phyloP scores from a whole-genome alignment of 2,329 filamentous ascomycete genomes.

The Sporothrix phasma region DNA sequence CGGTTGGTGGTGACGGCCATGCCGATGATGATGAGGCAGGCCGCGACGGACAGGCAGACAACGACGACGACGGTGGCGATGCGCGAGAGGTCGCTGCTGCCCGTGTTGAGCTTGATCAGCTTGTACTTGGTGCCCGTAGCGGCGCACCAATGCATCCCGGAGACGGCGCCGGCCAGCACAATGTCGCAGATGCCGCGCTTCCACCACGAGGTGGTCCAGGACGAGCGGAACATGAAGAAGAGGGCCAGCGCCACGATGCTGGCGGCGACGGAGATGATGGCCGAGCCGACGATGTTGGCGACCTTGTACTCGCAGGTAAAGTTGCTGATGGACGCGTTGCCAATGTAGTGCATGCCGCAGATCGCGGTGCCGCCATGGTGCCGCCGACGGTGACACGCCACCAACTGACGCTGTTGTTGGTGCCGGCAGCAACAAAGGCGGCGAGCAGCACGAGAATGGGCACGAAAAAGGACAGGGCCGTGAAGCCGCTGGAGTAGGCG shows the following conservation, averaged over 20 bases:
- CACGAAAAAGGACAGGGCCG: conserved; percentile 67
- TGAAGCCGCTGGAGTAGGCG: conserved; percentile 61
- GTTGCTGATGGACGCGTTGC: conserved; percentile 73
- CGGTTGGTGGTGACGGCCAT: conserved; percentile 45
- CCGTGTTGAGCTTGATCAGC: conserved; percentile 37
- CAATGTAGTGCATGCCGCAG: conserved; percentile 79
- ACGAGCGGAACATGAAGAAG: conserved; percentile 67
- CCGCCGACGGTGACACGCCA: conserved; percentile 54
- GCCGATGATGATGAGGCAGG: conserved; percentile 49
- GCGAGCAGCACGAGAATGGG: conserved; percentile 64
- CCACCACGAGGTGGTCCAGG: conserved; percentile 73
- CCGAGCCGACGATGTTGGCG: conserved; percentile 55
- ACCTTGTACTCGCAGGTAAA: conserved; percentile 55
- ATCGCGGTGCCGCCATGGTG: conserved; percentile 63
- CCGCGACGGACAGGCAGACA: conserved; percentile 54
- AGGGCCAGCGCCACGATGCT: conserved; percentile 60
- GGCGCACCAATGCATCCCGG: conserved; percentile 82
- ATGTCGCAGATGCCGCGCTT: conserved; percentile 57
- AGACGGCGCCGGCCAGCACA: conserved; percentile 63
- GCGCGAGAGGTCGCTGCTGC: conserved; percentile 38
- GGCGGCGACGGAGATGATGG: conserved; percentile 61
- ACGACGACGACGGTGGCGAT: conserved; percentile 65
- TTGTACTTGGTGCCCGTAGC: conserved; percentile 60
- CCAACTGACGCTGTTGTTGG: conserved; percentile 46
- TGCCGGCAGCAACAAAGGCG: conserved; percentile 63